A percentile compares a stretch with the other conserved stretches of the same genome.
phyloP scores from a whole-genome alignment of 139 green algal genomes.

The Coccomyxa sp. region DNA sequence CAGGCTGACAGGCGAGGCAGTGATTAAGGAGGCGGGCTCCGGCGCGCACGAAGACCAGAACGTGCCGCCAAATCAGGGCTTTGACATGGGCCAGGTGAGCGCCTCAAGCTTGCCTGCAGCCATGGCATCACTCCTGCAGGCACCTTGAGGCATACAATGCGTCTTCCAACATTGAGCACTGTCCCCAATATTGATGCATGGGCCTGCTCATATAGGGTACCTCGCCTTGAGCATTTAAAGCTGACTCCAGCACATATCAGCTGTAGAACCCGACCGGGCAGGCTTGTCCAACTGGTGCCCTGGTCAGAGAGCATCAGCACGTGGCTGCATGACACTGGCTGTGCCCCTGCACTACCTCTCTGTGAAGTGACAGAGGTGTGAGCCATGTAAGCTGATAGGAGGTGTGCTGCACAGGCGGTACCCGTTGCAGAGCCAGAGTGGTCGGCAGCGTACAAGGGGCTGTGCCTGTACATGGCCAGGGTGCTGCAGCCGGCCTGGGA shows the following conservation, averaged over 20 bases:
- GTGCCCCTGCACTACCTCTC: neutral
- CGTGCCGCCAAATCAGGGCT: conserved; percentile 43
- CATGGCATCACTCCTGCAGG: too few species aligned
- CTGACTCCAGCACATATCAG: neutral
- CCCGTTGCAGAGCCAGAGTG: conserved; percentile 71
- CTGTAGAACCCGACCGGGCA: neutral
- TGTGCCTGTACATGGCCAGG: conserved; percentile 71
- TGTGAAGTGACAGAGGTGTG: neutral
- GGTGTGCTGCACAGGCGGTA: conserved; percentile 16
- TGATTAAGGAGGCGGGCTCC: conserved; percentile 12
- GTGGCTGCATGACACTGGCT: neutral
- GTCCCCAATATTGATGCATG: too few species aligned
- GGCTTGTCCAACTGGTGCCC: neutral
- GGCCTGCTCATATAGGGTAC: too few species aligned
- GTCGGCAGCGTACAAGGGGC: conserved; percentile 71
- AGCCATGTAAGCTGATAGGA: neutral
- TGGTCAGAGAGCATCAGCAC: neutral
- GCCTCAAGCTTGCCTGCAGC: too few species aligned
- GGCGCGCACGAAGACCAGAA: conserved; percentile 44
- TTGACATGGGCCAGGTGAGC: conserved; percentile 57
- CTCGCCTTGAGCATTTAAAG: too few species aligned
- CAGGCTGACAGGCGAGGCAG: conserved; percentile 66
- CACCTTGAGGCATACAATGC: too few species aligned
- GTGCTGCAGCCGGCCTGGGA: conserved; percentile 81
- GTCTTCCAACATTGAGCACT: too few species aligned